Evolutionary conservation across 768 basidiomycete genomes (phyloP).

Genomic region (Coprinopsis sp.): DNA sequence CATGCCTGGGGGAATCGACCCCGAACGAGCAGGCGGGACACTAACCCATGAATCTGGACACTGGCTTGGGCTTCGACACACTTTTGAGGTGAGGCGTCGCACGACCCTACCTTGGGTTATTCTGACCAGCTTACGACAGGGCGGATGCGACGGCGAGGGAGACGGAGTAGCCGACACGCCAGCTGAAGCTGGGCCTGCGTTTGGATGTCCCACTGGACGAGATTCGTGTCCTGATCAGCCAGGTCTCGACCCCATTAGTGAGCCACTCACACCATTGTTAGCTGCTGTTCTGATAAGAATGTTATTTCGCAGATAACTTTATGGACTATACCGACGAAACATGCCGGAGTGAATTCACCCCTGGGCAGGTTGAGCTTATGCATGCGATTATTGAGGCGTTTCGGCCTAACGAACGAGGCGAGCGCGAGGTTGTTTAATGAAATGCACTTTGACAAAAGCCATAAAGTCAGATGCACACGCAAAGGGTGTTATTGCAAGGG

Average conservation of each 20-base stretch:
- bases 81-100: conserved; percentile 37
- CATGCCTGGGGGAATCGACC: conserved; percentile 27
- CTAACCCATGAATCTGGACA: conserved; percentile 33
- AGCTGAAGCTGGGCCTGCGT: conserved; percentile 20
- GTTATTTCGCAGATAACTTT: conserved; percentile 34
- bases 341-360: conserved; percentile 47
- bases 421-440: too few species aligned
- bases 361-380: conserved; percentile 39
- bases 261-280: background rate
- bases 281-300: background rate
- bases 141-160: conserved; percentile 19
- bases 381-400: conserved; percentile 38
- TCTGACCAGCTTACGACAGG: conserved; percentile 12
- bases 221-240: conserved; percentile 19
- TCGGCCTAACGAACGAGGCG: conserved; percentile 16
- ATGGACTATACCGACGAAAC: conserved; percentile 51
- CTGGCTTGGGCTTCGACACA: conserved; percentile 34
- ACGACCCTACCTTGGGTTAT: background rate
- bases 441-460: background rate
- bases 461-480: background rate
- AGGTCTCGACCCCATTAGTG: conserved; percentile 33
- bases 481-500: background rate
- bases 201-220: conserved; percentile 25
- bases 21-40: conserved; percentile 25
- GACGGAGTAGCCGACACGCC: conserved; percentile 27